These are phyloP conservation scores for Trichoderma asperelloides DNA, from an alignment of 495 filamentous ascomycete species.

Conservation along the genomic window DNA sequence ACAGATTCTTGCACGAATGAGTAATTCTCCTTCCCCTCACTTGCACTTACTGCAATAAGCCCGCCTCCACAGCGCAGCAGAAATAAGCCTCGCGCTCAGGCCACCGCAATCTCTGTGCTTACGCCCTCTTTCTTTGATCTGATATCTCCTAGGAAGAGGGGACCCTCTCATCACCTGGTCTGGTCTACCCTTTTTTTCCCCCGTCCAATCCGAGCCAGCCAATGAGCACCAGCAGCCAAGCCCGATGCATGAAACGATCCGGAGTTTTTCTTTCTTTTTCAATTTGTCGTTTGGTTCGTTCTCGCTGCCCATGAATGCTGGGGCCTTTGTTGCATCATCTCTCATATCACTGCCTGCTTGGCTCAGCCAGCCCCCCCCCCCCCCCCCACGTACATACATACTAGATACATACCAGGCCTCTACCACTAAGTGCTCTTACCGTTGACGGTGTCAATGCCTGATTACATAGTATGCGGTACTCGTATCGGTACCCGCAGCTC, in stretches of 20 bases:
- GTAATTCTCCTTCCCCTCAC: background rate
- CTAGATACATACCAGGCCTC: no score
- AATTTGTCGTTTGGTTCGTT: background rate
- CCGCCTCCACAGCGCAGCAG: background rate
- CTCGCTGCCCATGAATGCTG: background rate
- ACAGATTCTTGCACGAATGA: background rate
- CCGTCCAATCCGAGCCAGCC: background rate
- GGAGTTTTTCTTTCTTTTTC: background rate
- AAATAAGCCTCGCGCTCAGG: background rate
- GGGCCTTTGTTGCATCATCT: background rate
- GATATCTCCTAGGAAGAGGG: constrained; percentile 8
- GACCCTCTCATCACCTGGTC: background rate
- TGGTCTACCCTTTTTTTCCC: background rate
- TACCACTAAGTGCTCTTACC: background rate
- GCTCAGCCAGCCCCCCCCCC: background rate
- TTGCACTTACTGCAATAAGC: background rate
- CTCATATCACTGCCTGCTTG: background rate
- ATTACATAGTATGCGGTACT: background rate
- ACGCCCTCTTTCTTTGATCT: background rate
- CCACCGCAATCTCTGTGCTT: constrained; percentile 7
- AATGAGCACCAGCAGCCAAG: background rate
- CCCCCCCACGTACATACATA: no score
- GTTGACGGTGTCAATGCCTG: background rate
- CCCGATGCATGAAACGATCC: background rate
- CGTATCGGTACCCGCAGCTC: background rate